Evolutionary conservation across 2,329 filamentous ascomycete genomes (phyloP), one percentile per base, ranked within the genome.

Genomic region (Lachnellula suecica): DNA sequence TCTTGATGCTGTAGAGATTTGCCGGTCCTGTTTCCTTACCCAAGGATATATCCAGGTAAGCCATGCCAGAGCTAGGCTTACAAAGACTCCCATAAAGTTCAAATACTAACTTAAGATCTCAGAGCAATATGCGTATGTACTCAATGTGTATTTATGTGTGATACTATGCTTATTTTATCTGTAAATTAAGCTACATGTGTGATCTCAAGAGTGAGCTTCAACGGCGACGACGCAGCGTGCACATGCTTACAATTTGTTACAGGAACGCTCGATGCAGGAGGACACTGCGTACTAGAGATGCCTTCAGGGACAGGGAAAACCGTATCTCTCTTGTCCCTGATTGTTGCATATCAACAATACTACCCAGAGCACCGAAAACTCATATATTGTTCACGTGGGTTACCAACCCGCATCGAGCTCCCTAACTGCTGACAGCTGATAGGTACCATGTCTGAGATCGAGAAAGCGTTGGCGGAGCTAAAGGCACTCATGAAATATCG

Each of bases 241-340:
- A 43, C 25, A 35, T 57, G 52, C 58, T 63, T 22, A 63, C 42
- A 8, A 19, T 44, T n/a, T 15, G 7, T 29, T 24, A 7, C 31
- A 75, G 73, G 77, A 71, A 97, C 94, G 19, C 86, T 99, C 66
- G 94, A 99, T 79, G 88, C 87, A 19, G 90, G 90, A 47, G 95
- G 94, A 56, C 91, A 99, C 73, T 97, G 92, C 70, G 93, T 99
- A 20, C 75, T 99, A 63, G 94, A 99, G 74, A 99, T 99, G 94
- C 94, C 94, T 71, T 99, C 94, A 54, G 94, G 94, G 40, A 99
- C 94, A 22, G 94, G 94, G 56, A 99, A 99, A 77, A 99, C 94
- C 0, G 89, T 99, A 23, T 97, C 94, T 9, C 79, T 99, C 4
- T 78, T 99, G 41, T 97, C 94, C 0, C 82, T 99, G 62, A 99